These are phyloP conservation scores for Rhypophila decipiens DNA, from an alignment of 495 filamentous ascomycete genomes.

Conservation along the genomic window DNA sequence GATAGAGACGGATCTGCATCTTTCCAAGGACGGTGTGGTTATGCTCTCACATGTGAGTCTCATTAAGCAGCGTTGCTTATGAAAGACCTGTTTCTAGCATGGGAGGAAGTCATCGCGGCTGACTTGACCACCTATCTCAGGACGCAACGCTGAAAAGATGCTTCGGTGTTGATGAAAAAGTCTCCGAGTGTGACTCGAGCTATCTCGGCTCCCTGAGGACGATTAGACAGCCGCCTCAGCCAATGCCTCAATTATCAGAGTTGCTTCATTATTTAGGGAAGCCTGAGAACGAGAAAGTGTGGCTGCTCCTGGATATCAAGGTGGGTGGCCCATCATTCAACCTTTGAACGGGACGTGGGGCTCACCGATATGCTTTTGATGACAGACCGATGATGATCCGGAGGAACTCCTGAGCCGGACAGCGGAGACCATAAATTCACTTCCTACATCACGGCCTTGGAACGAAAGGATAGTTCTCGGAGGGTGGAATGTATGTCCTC, in stretches of 20 bases:
- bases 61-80: not conserved
- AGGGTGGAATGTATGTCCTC: slow-evolving; percentile 60
- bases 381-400: slow-evolving; percentile 58
- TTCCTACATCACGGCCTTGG: slow-evolving; percentile 54
- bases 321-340: too few relatives aligned
- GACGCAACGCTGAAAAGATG: slow-evolving; percentile 72
- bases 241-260: slow-evolving; percentile 70
- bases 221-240: slow-evolving; percentile 55
- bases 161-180: slow-evolving; percentile 62
- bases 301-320: slow-evolving; percentile 88
- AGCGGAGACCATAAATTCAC: slow-evolving; percentile 51
- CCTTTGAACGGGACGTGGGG: slow-evolving; percentile 4
- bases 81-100: too few relatives aligned
- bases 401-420: slow-evolving; percentile 61
- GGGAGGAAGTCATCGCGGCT: slow-evolving; percentile 2
- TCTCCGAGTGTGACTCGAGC: slow-evolving; percentile 69
- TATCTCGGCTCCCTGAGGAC: slow-evolving; percentile 66
- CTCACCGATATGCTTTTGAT: not conserved
- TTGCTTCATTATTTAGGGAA: slow-evolving; percentile 63
- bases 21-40: slow-evolving; percentile 76
- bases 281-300: slow-evolving; percentile 56
- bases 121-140: slow-evolving; percentile 40
- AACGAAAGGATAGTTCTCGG: slow-evolving; percentile 66
- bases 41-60: slow-evolving; percentile 71
- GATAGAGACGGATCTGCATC: slow-evolving; percentile 81